Base-by-base conservation (phyloP, 2,329 filamentous ascomycete species). In the Colletotrichum gigasporum region DNA sequence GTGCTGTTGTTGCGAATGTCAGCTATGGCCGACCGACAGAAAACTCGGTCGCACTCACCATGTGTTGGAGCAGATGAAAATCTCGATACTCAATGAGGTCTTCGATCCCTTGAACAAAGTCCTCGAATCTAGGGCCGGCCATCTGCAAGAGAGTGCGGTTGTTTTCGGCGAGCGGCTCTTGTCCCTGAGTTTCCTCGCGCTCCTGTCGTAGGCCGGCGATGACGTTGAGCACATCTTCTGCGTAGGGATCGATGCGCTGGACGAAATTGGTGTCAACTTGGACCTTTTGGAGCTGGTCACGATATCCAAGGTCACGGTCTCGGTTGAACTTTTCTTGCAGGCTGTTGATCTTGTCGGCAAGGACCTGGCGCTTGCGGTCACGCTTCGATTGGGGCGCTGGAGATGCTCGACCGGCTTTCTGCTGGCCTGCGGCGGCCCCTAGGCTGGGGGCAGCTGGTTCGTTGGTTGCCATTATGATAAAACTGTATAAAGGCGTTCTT, bases 191-290 rank as follows among this genome's bases (percentile, higher is more conserved):
- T 53, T 84, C 82, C 35, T 81, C 79, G 59, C 86, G 83, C 62
- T 85, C 81, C 66, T 84, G 81, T 63, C 87, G 86, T 72, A 91
- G 79, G 69, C 89, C 87, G 53, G 85, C 83, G 67, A 94, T 88
- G 60, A 91, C 87, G 67, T 93, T 90, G 47, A 97, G 83, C 50
- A 92, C 88, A 65, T 88, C 86, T 65, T 89, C 83, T 54, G 85
- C 83, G 75, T 97, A 96, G 1, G 92, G 91, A 72, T 97, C 91
- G 54, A 96, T 92, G 70, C 92, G 90, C 76, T 93, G 90, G 69
- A 97, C 93, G 45, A 97, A 85, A 63, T 87, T 92, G 79, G 94
- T 94, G 76, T 97, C 94, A 68, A 93, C 90, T 79, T 97, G 94
- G n/a, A 97, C 88, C 69, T 93, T 93, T 72, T 96, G 91, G 2